Evolutionary conservation across 306 rosid genomes (phyloP).

Genomic region (Leucaena leucocephala): DNA sequence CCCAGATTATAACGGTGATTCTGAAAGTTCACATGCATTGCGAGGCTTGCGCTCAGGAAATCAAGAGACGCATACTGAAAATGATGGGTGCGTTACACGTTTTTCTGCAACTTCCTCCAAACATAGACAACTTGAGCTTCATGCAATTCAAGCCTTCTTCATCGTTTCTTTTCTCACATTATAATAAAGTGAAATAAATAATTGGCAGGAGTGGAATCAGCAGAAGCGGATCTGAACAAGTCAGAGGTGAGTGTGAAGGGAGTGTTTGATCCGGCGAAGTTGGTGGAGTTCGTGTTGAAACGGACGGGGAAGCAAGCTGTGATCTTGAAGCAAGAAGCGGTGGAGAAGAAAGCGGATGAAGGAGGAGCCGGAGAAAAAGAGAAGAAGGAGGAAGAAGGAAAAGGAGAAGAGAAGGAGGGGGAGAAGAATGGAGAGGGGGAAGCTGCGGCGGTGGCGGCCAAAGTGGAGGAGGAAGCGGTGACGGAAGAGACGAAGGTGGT

Average conservation of each 20-base stretch:
- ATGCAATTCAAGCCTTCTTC: constrained; percentile 18
- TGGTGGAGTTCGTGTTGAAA: constrained; percentile 66
- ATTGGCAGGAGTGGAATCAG: constrained; percentile 77
- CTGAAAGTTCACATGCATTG: constrained; percentile 93
- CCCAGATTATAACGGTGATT: constrained; percentile 51
- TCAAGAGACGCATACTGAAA: constrained; percentile 67
- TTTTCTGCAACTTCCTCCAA: not conserved
- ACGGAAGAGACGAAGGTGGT: constrained; percentile 50
- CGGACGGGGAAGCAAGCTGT: constrained; percentile 67
- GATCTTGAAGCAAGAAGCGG: constrained; percentile 65
- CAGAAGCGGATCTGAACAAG: constrained; percentile 71
- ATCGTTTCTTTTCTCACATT: constrained; percentile 15
- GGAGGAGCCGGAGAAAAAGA: constrained; percentile 11
- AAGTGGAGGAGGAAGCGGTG: not conserved
- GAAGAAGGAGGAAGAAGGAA: constrained; percentile 39
- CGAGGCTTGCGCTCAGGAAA: constrained; percentile 82
- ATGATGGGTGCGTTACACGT: constrained; percentile 56
- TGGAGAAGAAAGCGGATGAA: constrained; percentile 39
- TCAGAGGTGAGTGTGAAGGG: constrained; percentile 81
- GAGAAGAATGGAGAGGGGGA: constrained; percentile 27
- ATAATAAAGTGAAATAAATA: not conserved
- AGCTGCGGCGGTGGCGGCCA: not conserved
- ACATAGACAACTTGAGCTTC: not conserved
- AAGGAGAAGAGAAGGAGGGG: constrained; percentile 19
- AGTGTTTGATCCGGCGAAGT: constrained; percentile 56